Evolutionary conservation across 225 moss, liverwort and hornwort species (phyloP).

Genomic region (Sphagnum tenellum): DNA sequence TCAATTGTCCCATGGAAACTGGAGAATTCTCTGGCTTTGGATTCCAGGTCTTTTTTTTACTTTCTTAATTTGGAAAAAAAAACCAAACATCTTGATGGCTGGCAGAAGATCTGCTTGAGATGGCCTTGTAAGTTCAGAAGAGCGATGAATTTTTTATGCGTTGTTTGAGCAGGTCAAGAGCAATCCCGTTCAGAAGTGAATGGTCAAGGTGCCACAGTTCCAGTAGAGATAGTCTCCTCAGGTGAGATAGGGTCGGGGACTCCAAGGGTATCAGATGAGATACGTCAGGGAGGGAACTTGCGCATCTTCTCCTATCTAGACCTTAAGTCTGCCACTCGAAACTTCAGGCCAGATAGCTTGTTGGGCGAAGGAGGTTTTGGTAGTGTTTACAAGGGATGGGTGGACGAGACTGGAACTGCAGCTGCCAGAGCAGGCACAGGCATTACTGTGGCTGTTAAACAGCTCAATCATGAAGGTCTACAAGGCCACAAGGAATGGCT

Average conservation of each 20-base stretch:
- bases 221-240: constrained; percentile 28
- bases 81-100: too few relatives aligned
- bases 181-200: constrained; percentile 13
- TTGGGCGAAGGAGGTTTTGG: constrained; percentile 98
- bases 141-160: neutral
- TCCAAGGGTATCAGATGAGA: constrained; percentile 35
- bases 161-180: constrained; percentile 25
- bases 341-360: constrained; percentile 90
- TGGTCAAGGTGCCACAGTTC: constrained; percentile 23
- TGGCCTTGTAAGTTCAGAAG: neutral
- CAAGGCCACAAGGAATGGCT: constrained; percentile 99
- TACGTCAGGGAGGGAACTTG: constrained; percentile 71
- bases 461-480: constrained; percentile 92
- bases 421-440: constrained; percentile 93
- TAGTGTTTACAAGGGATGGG: constrained; percentile 98
- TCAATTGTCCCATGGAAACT: too few relatives aligned
- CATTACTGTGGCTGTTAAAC: constrained; percentile 94
- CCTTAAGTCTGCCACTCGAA: constrained; percentile 83
- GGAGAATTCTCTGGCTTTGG: too few relatives aligned
- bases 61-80: too few relatives aligned
- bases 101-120: too few relatives aligned
- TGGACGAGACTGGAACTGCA: constrained; percentile 96
- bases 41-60: too few relatives aligned
- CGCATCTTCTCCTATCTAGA: constrained; percentile 81
- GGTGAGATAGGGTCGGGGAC: constrained; percentile 16